Base-by-base conservation (phyloP, 192 early-diverging fungal genomes). In the Backusella parvicylindrica region DNA sequence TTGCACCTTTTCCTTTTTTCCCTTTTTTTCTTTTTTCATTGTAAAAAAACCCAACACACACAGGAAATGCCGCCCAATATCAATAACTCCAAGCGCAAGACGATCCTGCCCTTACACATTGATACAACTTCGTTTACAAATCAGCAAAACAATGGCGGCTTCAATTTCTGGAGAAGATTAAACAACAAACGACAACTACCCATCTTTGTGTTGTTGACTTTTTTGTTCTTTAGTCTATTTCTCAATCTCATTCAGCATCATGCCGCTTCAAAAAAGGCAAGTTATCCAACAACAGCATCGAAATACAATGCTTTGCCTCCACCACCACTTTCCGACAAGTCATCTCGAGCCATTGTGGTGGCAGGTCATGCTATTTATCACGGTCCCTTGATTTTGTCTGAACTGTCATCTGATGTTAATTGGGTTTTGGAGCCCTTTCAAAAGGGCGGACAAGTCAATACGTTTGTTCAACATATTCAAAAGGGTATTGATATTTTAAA, bases 381-480 rank as follows among this genome's bases (percentile, higher is more conserved):
- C 3, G 79, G 79, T 2, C 36, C 74, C 18, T 35, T 50, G 43
- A 64, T 69, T 21, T 16, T 73, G 8, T 35, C 68, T 1, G 40
- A 75, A 6, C 18, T 67, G 26, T 15, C 32, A 35, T 18, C 33
- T 31, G 83, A 84, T 41, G 50, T 28, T 3, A 56, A 75, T 47
- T 84, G 83, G 83, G 64, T 77, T n/a, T 64, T 84, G n/a, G 81
- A 84, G 41, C 71, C 80, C 2, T 84, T 70, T 71, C 83, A 84
- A 66, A 82, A 75, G 47, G 70, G 73, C 23, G 73, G 75, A 12
- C 81, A 84, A 21, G 75, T 84, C n/a, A 68, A 66, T 35, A 64
- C 71, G 21, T 80, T 84, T 75, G 60, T 83, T n/a, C 50, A 82
- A 1, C 83, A 84, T 49, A 82, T 84, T 47, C 30, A 76, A 37